Evolutionary conservation across 768 basidiomycete genomes (phyloP), one percentile per base, ranked within the genome.

Genomic region (Tricholoma terreum): DNA sequence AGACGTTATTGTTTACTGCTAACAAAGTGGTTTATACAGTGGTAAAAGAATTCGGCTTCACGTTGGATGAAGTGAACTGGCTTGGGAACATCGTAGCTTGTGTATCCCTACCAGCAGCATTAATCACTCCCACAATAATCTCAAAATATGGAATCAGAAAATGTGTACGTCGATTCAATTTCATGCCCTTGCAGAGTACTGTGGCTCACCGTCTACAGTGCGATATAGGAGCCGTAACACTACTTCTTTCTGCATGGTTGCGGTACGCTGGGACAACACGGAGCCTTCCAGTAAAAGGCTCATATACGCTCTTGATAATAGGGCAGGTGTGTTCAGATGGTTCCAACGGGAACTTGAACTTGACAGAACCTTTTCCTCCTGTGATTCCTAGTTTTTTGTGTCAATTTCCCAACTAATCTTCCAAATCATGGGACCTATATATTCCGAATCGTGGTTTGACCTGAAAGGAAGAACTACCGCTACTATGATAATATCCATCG

Each of bases 361-460:
- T 54, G 4, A 30, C 40, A 10, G 35, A 33, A 10, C 33, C 43
- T n/a, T 54, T 34, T 4, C 33, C n/a, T 15, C n/a, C n/a, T 33
- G 15, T 40, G 48, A 15, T 27, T 36, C 21, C 31, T 31, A 91
- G 89, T 61, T 85, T 14, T 77, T 92, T 38, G 77, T 82, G 6
- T 82, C 82, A 1, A 69, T 90, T 46, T 75, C 88, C 2, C 87
- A 90, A 65, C 84, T 90, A 2, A 74, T 86, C 12, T 92, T 84
- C 69, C 90, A 90, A 71, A 81, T 93, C 22, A 72, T 92, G 8
- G 88, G 87, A 5, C 89, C 92, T 1, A 85, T 82, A 52, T 94
- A 87, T 69, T 92, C 91, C 0, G 89, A 94, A 67, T 82, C 73
- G 31, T 94, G 92, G 92, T 94, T 94, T 64, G 84, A 88, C 58